phyloP scores from a whole-genome alignment of 129 eudicot genomes.

The Centella asiatica region DNA sequence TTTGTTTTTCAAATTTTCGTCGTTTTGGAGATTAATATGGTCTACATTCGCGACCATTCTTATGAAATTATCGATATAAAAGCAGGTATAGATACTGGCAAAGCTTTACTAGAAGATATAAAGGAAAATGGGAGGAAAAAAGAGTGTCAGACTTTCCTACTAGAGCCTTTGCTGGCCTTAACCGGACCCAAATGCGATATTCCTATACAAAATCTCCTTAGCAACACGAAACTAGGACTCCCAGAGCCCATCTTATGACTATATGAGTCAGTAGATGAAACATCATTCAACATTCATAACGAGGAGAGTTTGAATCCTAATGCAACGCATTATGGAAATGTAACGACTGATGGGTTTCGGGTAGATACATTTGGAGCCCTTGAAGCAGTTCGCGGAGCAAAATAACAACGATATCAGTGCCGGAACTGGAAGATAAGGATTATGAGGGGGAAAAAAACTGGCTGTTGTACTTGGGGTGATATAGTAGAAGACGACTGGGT shows the following conservation, averaged over 20 bases:
- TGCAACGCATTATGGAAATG: not conserved
- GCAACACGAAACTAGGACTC: conserved; percentile 35
- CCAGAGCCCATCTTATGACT: conserved; percentile 67
- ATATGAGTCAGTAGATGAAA: conserved; percentile 14
- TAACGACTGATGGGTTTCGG: not conserved
- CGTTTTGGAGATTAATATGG: not conserved
- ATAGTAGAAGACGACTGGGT: too few relatives aligned
- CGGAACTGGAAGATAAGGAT: too few relatives aligned
- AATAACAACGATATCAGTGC: too few relatives aligned
- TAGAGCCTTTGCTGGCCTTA: conserved; percentile 54
- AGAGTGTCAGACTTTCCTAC: conserved; percentile 29
- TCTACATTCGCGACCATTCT: not conserved
- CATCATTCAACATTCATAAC: not conserved
- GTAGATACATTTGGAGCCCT: not conserved
- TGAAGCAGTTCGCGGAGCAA: not conserved
- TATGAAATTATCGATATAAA: not conserved
- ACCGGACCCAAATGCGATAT: conserved; percentile 48
- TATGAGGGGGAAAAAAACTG: too few relatives aligned
- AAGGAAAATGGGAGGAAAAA: conserved; percentile 27
- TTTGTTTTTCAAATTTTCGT: not conserved
- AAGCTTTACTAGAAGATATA: conserved; percentile 55
- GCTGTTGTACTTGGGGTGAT: too few relatives aligned
- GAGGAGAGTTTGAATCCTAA: not conserved
- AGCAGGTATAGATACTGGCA: conserved; percentile 69
- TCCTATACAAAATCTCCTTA: conserved; percentile 38